Evolutionary conservation across 2,329 filamentous ascomycete genomes (phyloP), one percentile per base, ranked within the genome.

Genomic region (Diaporthe longicolla): DNA sequence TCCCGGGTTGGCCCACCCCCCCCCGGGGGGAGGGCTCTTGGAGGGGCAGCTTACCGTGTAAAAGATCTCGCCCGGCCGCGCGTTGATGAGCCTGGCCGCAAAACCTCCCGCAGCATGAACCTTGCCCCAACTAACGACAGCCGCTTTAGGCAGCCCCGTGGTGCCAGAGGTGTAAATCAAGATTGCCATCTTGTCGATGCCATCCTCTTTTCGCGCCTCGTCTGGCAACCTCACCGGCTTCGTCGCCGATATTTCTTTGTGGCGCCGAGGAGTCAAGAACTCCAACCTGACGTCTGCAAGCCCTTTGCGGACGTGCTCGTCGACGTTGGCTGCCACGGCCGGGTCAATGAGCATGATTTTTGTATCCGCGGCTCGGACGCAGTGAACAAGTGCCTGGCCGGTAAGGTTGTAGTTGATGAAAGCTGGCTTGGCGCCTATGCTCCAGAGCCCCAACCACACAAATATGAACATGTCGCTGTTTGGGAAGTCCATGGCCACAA

Each of bases 91-190:
- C 4, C 84, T 80, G 0, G 83, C 81, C 1, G 89, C 85, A 73
- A 93, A 90, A 15, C 81, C 82, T 29, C 85, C 86, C 1, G 87
- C 90, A 1, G 88, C 80, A 70, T 87, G 87, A 71, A 89, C 83
- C 80, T 95, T 95, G 29, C 84, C 85, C 92, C 92, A 95, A n/a
- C 91, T 90, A 1, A 95, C 89, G 65, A 95, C 91, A 15, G 93
- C 93, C 0, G 93, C 90, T 80, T 97, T 97, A 13, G 95, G 94
- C 76, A 97, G 84, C 1, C 95, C 95, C 0, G 95, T 97, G 0
- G 95, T 97, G 24, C 95, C 95, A 40, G 93, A 95, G 0, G 95
- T 97, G 82, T 94, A 97, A 77, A 98, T 95, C 76, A 97, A 88
- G 58, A 93, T 87, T 1, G 90, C 92, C 85, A 94, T 90, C 73